Conservation (phyloP, 192 early-diverging fungal species). For the Rhizophagus clarus region DNA sequence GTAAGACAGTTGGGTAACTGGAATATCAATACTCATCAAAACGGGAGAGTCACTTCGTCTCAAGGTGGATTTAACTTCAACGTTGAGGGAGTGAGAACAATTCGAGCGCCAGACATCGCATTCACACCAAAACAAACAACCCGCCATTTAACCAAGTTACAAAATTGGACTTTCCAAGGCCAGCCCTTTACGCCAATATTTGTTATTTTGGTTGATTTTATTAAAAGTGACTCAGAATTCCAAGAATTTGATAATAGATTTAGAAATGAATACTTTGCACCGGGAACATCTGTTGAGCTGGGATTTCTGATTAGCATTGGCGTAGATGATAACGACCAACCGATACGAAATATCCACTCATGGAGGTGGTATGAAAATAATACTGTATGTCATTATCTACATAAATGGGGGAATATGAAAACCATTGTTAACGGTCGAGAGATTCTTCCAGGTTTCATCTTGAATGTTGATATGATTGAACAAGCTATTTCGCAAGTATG, state of each 20-base stretch:
- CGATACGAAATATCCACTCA: background rate
- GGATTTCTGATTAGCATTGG: background rate
- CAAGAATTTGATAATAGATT: conserved; percentile 7
- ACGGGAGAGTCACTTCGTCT: conserved; percentile 8
- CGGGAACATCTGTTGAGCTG: background rate
- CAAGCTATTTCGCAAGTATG: conserved; percentile 13
- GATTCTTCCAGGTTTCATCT: background rate
- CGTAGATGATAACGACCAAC: background rate
- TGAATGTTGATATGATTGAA: background rate
- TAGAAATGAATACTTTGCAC: conserved; percentile 15
- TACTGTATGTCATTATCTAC: conserved; percentile 3
- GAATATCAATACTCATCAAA: conserved; percentile 29
- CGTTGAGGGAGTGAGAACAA: conserved; percentile 18
- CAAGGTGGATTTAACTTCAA: conserved; percentile 28
- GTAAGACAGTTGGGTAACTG: conserved; percentile 12
- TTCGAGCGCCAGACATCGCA: conserved; percentile 15
- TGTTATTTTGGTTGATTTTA: conserved; percentile 26
- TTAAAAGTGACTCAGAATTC: background rate
- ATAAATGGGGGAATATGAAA: background rate
- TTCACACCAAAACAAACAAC: background rate
- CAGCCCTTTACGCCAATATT: conserved; percentile 23
- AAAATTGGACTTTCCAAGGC: conserved; percentile 22
- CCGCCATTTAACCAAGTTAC: background rate
- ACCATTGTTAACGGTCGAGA: background rate
- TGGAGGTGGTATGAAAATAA: background rate